Evolutionary conservation across 1,284 basidiomycete species (phyloP).

Genomic region (Ganoderma sinense): DNA sequence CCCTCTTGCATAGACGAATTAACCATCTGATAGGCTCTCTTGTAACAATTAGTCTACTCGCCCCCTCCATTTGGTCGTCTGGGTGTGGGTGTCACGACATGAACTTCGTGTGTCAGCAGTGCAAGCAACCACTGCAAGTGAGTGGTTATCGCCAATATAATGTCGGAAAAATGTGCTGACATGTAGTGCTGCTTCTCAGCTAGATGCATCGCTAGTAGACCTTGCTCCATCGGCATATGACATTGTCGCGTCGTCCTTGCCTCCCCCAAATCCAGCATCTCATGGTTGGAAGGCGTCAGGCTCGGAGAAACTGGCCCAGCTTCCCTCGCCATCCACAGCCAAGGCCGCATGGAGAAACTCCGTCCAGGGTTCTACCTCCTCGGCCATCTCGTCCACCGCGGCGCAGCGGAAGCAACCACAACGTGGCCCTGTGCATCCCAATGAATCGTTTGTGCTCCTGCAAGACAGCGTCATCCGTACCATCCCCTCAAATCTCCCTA

Average conservation of each 20-base stretch:
- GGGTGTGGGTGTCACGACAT: constrained; percentile 43
- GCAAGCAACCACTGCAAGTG: constrained; percentile 87
- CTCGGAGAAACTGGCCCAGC: constrained; percentile 59
- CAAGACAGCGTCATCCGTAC: constrained; percentile 81
- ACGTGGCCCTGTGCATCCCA: constrained; percentile 60
- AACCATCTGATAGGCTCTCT: no score
- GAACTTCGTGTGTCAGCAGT: constrained; percentile 83
- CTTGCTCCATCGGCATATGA: constrained; percentile 88
- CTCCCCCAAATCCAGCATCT: constrained; percentile 53
- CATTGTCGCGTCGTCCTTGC: constrained; percentile 79
- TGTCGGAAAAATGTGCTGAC: not conserved
- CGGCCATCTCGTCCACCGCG: constrained; percentile 54
- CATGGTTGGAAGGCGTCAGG: constrained; percentile 52
- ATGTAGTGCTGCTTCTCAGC: constrained; percentile 47
- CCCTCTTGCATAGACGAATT: no score
- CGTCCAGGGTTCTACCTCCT: constrained; percentile 45
- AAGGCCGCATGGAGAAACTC: constrained; percentile 70
- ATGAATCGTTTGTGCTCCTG: constrained; percentile 90
- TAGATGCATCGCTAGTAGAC: constrained; percentile 86
- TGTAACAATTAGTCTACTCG: no score
- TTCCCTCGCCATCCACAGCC: constrained; percentile 63
- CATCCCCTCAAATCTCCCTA: constrained; percentile 59
- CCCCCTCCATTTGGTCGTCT: not conserved
- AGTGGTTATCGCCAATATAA: constrained; percentile 15
- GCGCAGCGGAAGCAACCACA: constrained; percentile 64